Evolutionary conservation across 208 protist species (phyloP).

Genomic region (Blastocrithidia nonstop): DNA sequence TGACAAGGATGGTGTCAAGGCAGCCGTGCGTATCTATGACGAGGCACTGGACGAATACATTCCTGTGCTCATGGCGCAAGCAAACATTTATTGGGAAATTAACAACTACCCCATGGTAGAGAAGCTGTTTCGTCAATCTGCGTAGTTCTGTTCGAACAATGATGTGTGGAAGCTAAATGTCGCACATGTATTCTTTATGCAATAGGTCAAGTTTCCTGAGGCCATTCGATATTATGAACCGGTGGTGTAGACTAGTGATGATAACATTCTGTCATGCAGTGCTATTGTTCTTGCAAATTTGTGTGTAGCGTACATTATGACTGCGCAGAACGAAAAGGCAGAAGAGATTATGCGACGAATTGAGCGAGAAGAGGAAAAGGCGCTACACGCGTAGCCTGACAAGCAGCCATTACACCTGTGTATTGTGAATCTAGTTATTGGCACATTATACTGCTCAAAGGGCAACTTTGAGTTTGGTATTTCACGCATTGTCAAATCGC

Average conservation of each 20-base stretch:
- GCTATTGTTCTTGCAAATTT: constrained; percentile 95
- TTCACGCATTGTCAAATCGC: constrained; percentile 91
- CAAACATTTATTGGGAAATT: constrained; percentile 97
- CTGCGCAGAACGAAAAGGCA: constrained; percentile 89
- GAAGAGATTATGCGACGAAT: constrained; percentile 95
- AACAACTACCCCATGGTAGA: constrained; percentile 93
- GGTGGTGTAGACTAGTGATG: constrained; percentile 85
- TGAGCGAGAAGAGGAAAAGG: constrained; percentile 91
- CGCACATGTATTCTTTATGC: constrained; percentile 96
- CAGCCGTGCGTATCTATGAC: constrained; percentile 85
- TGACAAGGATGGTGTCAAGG: constrained; percentile 75
- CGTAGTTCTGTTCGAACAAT: constrained; percentile 93
- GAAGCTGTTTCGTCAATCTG: constrained; percentile 89
- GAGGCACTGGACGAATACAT: constrained; percentile 91
- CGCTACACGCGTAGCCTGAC: constrained; percentile 65
- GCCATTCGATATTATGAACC: constrained; percentile 94
- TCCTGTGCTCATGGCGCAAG: constrained; percentile 91
- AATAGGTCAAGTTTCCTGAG: constrained; percentile 92
- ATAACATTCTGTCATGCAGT: constrained; percentile 88
- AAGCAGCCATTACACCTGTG: constrained; percentile 92
- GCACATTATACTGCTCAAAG: constrained; percentile 97
- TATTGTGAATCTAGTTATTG: constrained; percentile 97
- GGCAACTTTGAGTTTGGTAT: constrained; percentile 97
- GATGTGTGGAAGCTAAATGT: constrained; percentile 96
- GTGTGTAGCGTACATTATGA: constrained; percentile 97